phyloP scores from a whole-genome alignment of 2,329 filamentous ascomycete species.

The Niveomyces coronatus region DNA sequence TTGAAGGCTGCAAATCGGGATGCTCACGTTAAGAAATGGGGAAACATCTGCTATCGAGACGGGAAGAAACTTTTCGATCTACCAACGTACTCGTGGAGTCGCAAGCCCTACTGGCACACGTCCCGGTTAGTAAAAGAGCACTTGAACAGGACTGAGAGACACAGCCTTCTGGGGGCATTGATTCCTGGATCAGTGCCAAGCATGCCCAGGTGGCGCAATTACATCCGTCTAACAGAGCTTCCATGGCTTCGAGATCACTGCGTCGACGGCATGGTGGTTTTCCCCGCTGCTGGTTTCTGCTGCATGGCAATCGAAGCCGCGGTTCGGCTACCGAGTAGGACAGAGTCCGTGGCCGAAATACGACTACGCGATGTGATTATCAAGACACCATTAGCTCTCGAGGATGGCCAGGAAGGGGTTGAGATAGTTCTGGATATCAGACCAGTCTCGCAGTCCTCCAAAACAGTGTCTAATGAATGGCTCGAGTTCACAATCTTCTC shows the following conservation, averaged over 20 bases:
- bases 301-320: constrained; percentile 22
- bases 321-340: constrained; percentile 10
- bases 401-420: too few relatives aligned
- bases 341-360: too few relatives aligned
- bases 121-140: constrained; percentile 16
- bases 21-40: too few relatives aligned
- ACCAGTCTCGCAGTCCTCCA: constrained; percentile 15
- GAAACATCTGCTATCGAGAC: neutral
- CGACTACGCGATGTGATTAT: constrained; percentile 11
- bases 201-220: constrained; percentile 22
- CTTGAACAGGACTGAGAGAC: constrained; percentile 14
- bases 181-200: constrained; percentile 14
- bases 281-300: constrained; percentile 24
- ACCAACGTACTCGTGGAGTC: constrained; percentile 23
- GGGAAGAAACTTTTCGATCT: constrained; percentile 14
- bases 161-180: constrained; percentile 18
- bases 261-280: constrained; percentile 19
- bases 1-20: constrained; percentile 17
- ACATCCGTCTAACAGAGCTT: constrained; percentile 19
- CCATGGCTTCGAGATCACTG: constrained; percentile 26
- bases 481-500: constrained; percentile 18
- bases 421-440: constrained; percentile 17
- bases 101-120: constrained; percentile 19
- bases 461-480: constrained; percentile 17
- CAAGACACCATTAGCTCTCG: too few relatives aligned